These are phyloP conservation scores for Entomortierella parvispora DNA, from an alignment of 192 early-diverging fungal genomes.

Conservation along the genomic window DNA sequence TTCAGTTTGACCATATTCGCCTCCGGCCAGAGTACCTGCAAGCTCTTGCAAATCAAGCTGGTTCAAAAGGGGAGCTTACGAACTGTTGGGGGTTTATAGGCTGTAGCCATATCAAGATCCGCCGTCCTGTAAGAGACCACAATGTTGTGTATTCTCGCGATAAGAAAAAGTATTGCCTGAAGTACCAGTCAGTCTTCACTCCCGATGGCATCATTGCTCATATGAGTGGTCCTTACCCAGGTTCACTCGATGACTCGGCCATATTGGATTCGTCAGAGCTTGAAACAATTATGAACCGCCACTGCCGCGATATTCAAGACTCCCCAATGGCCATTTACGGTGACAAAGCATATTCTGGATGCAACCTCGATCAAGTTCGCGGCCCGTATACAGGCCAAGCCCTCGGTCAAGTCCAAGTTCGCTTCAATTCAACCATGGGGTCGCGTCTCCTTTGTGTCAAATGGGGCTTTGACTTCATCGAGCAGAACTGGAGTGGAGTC, in stretches of 20 bases:
- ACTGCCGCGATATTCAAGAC: not conserved
- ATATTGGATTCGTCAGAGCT: not conserved
- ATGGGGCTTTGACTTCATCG: not conserved
- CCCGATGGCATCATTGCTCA: not conserved
- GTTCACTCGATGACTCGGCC: not conserved
- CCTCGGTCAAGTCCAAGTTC: not conserved
- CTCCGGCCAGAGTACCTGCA: not conserved
- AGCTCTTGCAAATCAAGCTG: not conserved
- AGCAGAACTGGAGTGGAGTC: not conserved
- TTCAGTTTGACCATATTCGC: not conserved
- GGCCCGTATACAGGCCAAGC: not conserved
- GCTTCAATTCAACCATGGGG: not conserved
- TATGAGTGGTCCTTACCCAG: not conserved
- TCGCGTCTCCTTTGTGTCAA: not conserved
- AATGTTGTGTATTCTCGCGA: not conserved
- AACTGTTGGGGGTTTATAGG: slow-evolving; percentile 1
- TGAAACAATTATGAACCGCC: not conserved
- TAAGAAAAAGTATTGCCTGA: not conserved
- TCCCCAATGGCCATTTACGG: not conserved
- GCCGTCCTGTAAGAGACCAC: not conserved
- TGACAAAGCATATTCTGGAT: not conserved
- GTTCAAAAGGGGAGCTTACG: not conserved
- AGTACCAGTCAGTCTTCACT: not conserved
- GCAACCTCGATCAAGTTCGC: not conserved
- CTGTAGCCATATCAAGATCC: not conserved